Conservation (phyloP, 495 filamentous ascomycete genomes). For the Platismatia glauca region DNA sequence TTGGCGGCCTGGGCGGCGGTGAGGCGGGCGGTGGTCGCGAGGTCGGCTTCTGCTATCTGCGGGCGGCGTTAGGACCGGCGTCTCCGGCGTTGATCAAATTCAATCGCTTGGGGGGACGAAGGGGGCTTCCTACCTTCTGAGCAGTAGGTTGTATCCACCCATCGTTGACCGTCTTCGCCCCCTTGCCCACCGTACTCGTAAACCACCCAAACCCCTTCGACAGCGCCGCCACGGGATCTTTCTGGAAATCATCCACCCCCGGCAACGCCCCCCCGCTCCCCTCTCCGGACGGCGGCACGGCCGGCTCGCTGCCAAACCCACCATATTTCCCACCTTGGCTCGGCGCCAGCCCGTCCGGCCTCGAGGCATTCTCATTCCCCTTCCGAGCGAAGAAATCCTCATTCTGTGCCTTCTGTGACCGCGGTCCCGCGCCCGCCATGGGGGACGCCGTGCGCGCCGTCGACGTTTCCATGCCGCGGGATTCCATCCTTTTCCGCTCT, state of each 20-base stretch:
- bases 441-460: conserved; percentile 32
- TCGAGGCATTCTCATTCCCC: conserved; percentile 68
- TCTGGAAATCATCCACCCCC: conserved; percentile 73
- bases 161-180: conserved; percentile 82
- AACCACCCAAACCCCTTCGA: conserved; percentile 95
- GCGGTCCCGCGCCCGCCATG: conserved; percentile 13
- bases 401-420: conserved; percentile 53
- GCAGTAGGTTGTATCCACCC: conserved; percentile 85
- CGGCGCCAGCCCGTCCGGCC: conserved; percentile 66
- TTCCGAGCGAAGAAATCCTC: conserved; percentile 85
- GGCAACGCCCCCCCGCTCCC: conserved; percentile 40
- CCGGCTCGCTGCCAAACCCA: conserved; percentile 68
- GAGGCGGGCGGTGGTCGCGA: conserved; percentile 69
- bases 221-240: conserved; percentile 80
- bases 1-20: conserved; percentile 60
- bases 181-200: conserved; percentile 70
- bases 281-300: conserved; percentile 17
- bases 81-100: neutral
- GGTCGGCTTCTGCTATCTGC: conserved; percentile 76
- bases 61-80: neutral
- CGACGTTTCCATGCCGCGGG: conserved; percentile 21
- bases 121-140: conserved; percentile 51
- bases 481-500: conserved; percentile 31
- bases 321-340: conserved; percentile 85
- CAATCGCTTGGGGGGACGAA: neutral